Conservation (phyloP, 1,284 basidiomycete species). For the Cryptococcus amylolentus region DNA sequence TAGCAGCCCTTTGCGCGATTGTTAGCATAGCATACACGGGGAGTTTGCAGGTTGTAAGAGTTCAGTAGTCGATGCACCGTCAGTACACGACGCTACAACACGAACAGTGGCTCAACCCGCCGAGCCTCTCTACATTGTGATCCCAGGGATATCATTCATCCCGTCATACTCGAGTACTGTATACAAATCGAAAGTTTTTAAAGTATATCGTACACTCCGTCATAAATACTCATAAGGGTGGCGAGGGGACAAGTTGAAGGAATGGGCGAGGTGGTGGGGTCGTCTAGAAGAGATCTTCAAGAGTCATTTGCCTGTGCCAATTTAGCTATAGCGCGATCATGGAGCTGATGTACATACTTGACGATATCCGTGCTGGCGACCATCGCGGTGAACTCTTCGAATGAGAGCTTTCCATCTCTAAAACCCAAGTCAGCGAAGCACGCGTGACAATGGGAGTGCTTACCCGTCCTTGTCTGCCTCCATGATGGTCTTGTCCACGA, state of each 20-base stretch:
- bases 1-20: no score
- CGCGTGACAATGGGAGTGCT: constrained; percentile 13
- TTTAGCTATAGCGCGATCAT: neutral
- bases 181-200: neutral
- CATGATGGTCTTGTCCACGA: constrained; percentile 99
- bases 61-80: neutral
- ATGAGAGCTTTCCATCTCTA: constrained; percentile 90
- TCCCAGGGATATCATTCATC: neutral
- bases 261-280: neutral
- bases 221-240: neutral
- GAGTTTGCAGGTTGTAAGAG: no score
- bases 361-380: constrained; percentile 79
- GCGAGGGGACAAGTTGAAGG: neutral
- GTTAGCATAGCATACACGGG: no score
- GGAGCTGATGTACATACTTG: constrained; percentile 34
- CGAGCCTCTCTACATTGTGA: no score
- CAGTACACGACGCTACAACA: neutral
- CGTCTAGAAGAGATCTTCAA: constrained; percentile 78
- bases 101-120: no score
- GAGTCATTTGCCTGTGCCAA: constrained; percentile 83
- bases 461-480: constrained; percentile 92
- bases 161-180: neutral
- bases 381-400: constrained; percentile 95
- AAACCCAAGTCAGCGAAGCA: neutral
- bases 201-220: constrained; percentile 1